Percentiles rank a stretch among this genome's conserved stretches.
Evolutionary conservation across 129 eudicot species (phyloP).

Genomic region (Calendula officinalis): DNA sequence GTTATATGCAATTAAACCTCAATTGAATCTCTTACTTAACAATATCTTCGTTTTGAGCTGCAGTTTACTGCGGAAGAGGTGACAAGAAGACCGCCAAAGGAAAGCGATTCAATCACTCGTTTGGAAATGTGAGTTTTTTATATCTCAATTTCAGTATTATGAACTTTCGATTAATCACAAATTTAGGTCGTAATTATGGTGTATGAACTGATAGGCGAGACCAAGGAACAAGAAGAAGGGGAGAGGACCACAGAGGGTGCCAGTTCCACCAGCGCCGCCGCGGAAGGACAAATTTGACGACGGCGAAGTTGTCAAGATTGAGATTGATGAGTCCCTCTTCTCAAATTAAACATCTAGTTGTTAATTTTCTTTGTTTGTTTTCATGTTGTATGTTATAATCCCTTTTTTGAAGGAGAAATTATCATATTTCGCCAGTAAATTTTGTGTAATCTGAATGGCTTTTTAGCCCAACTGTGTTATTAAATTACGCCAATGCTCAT

Average conservation of each 20-base stretch:
- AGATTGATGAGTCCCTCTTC: constrained; percentile 61
- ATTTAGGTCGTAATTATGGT: constrained; percentile 2
- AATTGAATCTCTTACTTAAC: constrained; percentile 1
- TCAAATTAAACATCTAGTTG: constrained; percentile 27
- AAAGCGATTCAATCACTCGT: constrained; percentile 86
- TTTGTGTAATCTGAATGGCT: constrained; percentile 19
- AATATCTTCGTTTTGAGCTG: constrained; percentile 19
- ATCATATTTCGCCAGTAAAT: constrained; percentile 11
- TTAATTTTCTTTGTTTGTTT: constrained; percentile 1
- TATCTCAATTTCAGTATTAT: neutral
- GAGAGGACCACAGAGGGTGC: constrained; percentile 87
- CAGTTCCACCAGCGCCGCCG: constrained; percentile 75
- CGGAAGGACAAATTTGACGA: constrained; percentile 66
- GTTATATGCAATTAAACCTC: neutral
- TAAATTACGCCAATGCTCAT: neutral
- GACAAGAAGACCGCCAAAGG: constrained; percentile 94
- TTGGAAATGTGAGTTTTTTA: constrained; percentile 67
- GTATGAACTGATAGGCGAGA: constrained; percentile 56
- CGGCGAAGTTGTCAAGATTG: constrained; percentile 60
- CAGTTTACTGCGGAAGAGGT: constrained; percentile 86
- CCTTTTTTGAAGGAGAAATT: constrained; percentile 9
- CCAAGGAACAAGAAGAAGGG: constrained; percentile 88
- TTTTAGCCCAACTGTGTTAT: constrained; percentile 1
- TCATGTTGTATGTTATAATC: constrained; percentile 18
- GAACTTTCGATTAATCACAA: neutral